A percentile compares a stretch with the other conserved stretches of the same genome.
These are phyloP conservation scores for Blastobotrys ciferrii DNA, from an alignment of 1,139 yeast genomes.

Conservation along the genomic window DNA sequence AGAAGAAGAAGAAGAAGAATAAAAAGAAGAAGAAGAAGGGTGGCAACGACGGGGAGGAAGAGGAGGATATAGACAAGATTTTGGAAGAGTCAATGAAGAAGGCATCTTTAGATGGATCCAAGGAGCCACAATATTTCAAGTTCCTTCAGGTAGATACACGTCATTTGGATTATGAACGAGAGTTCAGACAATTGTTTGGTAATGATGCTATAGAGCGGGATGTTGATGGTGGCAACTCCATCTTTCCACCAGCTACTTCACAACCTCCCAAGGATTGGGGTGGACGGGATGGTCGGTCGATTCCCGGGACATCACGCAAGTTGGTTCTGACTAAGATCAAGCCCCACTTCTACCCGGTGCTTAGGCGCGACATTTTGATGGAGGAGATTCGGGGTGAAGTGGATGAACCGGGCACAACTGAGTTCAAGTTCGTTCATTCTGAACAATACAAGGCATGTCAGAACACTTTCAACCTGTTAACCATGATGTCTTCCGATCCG, in stretches of 20 bases:
- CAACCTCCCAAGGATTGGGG: conserved; percentile 75
- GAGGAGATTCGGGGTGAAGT: conserved; percentile 33
- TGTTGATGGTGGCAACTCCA: conserved; percentile 9
- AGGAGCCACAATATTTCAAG: conserved; percentile 27
- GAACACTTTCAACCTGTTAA: conserved; percentile 36
- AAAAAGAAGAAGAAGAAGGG: conserved; percentile 25
- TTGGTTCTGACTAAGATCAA: conserved; percentile 67
- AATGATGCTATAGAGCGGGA: conserved; percentile 47
- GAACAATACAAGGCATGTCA: conserved; percentile 32
- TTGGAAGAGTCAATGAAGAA: conserved; percentile 19
- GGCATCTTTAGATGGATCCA: conserved; percentile 24
- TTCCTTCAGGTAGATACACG: conserved; percentile 38
- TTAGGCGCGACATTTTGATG: conserved; percentile 62
- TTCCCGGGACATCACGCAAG: conserved; percentile 72
- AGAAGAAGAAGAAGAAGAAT: conserved; percentile 21
- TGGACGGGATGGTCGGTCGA: conserved; percentile 67
- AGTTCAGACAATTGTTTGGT: conserved; percentile 66
- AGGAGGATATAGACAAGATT: conserved; percentile 19
- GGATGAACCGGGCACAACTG: conserved; percentile 40
- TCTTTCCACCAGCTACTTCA: conserved; percentile 38
- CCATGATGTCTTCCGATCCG: conserved; percentile 43
- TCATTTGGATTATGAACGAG: conserved; percentile 77
- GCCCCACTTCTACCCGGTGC: conserved; percentile 80
- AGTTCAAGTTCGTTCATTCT: conserved; percentile 41
- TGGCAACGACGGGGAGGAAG: conserved; percentile 10